Conservation (phyloP, 1,284 basidiomycete species). For the Rhodotorula sp. region DNA sequence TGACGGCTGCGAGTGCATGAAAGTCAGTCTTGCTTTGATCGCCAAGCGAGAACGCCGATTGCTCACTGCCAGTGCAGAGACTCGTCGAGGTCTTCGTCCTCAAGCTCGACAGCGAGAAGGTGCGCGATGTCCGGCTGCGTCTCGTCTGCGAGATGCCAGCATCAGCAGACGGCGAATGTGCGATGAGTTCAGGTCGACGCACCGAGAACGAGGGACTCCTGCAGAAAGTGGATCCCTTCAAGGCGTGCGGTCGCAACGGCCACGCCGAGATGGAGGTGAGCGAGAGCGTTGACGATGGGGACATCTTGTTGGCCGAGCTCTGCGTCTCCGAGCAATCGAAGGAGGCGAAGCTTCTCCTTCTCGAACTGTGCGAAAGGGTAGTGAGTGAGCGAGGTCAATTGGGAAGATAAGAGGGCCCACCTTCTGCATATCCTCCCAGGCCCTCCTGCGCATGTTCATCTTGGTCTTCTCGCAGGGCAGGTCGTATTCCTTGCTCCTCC, state of each 20-base stretch:
- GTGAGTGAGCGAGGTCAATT: too few species aligned
- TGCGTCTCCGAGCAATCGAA: background rate
- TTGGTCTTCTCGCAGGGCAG: slow-evolving; percentile 1
- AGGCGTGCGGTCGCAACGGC: background rate
- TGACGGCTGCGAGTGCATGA: background rate
- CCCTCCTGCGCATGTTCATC: background rate
- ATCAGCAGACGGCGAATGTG: too few species aligned
- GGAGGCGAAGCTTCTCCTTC: background rate
- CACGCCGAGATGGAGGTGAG: background rate
- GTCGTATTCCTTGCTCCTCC: background rate
- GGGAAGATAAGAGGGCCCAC: background rate
- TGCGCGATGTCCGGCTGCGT: slow-evolving; percentile 3
- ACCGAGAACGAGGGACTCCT: slow-evolving; percentile 4
- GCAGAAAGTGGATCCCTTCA: background rate
- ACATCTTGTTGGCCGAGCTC: background rate
- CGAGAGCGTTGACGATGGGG: slow-evolving; percentile 6
- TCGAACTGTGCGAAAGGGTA: slow-evolving; percentile 1
- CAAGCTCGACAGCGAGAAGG: slow-evolving; percentile 2
- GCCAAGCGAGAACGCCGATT: too few species aligned
- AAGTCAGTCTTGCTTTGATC: too few species aligned
- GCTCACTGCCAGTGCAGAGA: slow-evolving; percentile 12
- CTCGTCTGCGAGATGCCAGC: background rate
- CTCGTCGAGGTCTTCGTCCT: background rate
- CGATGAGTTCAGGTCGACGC: background rate
- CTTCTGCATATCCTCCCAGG: slow-evolving; percentile 3